Base-by-base conservation (phyloP, 306 rosid species). In the Citrullus amarus region DNA sequence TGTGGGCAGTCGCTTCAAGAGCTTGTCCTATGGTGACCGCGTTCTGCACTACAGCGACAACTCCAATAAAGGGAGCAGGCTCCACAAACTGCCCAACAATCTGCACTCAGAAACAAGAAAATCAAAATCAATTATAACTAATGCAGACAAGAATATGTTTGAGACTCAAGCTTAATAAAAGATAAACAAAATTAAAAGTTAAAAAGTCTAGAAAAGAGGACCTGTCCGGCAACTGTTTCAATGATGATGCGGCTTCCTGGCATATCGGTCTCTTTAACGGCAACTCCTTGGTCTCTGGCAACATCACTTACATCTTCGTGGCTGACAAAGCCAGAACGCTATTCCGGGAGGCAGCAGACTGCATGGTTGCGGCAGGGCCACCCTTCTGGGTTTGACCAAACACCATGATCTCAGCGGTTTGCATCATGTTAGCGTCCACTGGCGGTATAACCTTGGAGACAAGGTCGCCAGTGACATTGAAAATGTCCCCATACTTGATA, bases 391-490 rank as follows among this genome's bases (percentile, higher is more conserved):
- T 88, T 46, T 82, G 80, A 0, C 98, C 95, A 1, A 92, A 78
- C 71, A 87, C 89, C 63, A 79, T 38, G 48, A 80, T 61, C 74
- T 95, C 96, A 0, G 96, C 96, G 0, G 90, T 87, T 82, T 92
- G 92, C 96, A 94, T 92, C 98, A 88, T 90, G 79, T 89, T 85
- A 1, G 96, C 97, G 15, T 95, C 93, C 54, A 78, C 86, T 0
- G 95, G 97, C 4, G 92, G 84, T 15, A 94, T 66, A 0, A 89
- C 79, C 85, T 86, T 83, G 59, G 86, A 18, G 0, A 91, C 92
- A 2, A 89, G 93, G 9, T 90, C 86, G 1, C 92, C 93, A 17
- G 86, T 81, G 36, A 94, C 87, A 1, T 78, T 28, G 38, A 89
- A 92, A 60, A 89, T 85, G 84, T 89, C 93, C 55, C 92, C 91